Evolutionary conservation across 2,329 filamentous ascomycete species (phyloP), one percentile per base, ranked within the genome.

Genomic region (Alternaria triticimaculans): DNA sequence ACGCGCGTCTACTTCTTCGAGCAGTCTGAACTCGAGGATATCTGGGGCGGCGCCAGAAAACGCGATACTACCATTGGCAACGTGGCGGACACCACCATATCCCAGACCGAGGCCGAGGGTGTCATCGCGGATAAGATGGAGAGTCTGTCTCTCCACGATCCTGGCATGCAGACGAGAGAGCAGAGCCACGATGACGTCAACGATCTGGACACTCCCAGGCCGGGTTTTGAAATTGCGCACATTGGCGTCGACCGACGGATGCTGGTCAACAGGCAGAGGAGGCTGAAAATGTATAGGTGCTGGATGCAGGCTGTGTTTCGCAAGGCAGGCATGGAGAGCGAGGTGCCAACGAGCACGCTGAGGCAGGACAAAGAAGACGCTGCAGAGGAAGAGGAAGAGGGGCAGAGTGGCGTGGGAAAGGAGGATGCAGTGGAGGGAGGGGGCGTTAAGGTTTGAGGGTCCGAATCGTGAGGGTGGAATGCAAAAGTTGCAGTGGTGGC

Each of bases 1-100:
- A 99, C 96, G 5, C 87, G 96, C 7, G 96, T 99, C 0, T 99
- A 98, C 81, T 99, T 99, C 81, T 99, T 99, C 76, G 95, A 97
- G 61, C 86, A 89, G 79, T 90, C 94, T 33, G 91, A 99, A 82
- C 83, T 99, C 58, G 86, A 87, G 57, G 80, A 86, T 46, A 95
- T 98, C 63, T 98, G 95, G 95, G 85, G 85, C 23, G 87, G 86
- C 60, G 25, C 46, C 6, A 25, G 64, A 51, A 44, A 56, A 48
- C 44, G 48, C 25, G 25, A 66, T 28, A 25, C n/a, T 8, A 37
- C 57, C 6, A 46, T 55, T 23, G 56, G 64, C 3, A 63, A 58
- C n/a, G 50, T 53, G 14, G 55, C 51, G 15, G 64, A 55, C 23
- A 54, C 33, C 1, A 61, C 54, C 3, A 41, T 48, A 8, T 53